These are phyloP conservation scores for Hemisphaericaspora nanyangensis DNA, from an alignment of 805 yeast genomes.

Conservation along the genomic window DNA sequence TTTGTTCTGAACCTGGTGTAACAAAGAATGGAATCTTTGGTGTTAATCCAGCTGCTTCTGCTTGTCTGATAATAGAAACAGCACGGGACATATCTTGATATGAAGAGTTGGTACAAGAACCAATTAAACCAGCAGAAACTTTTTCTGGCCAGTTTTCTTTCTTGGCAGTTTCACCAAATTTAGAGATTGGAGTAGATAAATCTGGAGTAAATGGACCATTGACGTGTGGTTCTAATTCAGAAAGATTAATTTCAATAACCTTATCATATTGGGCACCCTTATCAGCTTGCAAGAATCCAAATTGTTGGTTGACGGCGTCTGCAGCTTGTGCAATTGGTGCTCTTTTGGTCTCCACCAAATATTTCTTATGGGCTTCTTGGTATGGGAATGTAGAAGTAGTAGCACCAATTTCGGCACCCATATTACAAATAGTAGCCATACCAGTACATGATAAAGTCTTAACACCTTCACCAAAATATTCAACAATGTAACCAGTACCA, in stretches of 20 bases:
- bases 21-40: constrained; percentile 91
- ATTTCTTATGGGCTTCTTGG: constrained; percentile 74
- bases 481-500: constrained; percentile 95
- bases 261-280: constrained; percentile 87
- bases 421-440: constrained; percentile 99
- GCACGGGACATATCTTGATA: constrained; percentile 98
- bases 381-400: constrained; percentile 97
- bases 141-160: constrained; percentile 81
- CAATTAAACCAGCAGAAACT: constrained; percentile 91
- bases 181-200: constrained; percentile 86
- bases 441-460: constrained; percentile 89
- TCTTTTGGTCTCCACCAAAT: constrained; percentile 81
- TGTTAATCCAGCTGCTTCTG: constrained; percentile 78
- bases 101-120: constrained; percentile 97
- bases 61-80: constrained; percentile 84
- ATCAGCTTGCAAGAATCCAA: constrained; percentile 75
- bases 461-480: constrained; percentile 96
- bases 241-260: constrained; percentile 83
- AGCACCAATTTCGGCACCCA: constrained; percentile 99
- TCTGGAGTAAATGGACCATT: constrained; percentile 99
- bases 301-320: constrained; percentile 52
- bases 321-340: constrained; percentile 81
- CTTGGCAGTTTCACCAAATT: constrained; percentile 67
- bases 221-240: constrained; percentile 86
- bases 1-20: constrained; percentile 98